Percentiles rank a stretch among this genome's conserved stretches.
Evolutionary conservation across 2,329 filamentous ascomycete species (phyloP).

Genomic region (Rugonectria rugulosa): DNA sequence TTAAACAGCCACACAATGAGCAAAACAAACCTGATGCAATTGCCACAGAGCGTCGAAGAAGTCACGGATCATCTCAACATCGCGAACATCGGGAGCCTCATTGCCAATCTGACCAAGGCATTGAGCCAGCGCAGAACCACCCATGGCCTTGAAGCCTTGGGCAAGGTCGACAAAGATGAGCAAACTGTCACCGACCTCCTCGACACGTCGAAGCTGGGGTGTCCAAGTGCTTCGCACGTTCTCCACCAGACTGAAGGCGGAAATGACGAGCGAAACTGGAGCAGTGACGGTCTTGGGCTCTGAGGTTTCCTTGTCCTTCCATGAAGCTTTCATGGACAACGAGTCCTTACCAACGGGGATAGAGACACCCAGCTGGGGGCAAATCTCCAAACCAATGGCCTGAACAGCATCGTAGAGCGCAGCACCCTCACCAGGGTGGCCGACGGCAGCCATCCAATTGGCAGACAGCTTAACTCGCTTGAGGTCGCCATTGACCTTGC

Average conservation of each 20-base stretch:
- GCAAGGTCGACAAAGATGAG: constrained; percentile 93
- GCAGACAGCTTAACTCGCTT: constrained; percentile 86
- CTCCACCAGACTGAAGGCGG: constrained; percentile 85
- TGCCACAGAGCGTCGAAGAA: constrained; percentile 86
- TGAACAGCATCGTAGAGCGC: constrained; percentile 93
- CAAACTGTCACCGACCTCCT: constrained; percentile 88
- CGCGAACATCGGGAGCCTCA: constrained; percentile 84
- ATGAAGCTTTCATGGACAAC: constrained; percentile 98
- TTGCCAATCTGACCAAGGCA: constrained; percentile 86
- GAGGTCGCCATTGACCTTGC: constrained; percentile 64
- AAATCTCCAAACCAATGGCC: constrained; percentile 91
- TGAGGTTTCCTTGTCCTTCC: constrained; percentile 74
- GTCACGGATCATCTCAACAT: constrained; percentile 81
- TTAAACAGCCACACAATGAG: neutral
- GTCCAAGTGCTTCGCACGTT: constrained; percentile 92
- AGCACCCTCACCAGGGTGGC: constrained; percentile 89
- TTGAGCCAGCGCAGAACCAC: constrained; percentile 91
- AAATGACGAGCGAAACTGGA: constrained; percentile 89
- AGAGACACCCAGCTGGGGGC: constrained; percentile 86
- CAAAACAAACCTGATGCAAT: constrained; percentile 52
- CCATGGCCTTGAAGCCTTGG: constrained; percentile 79
- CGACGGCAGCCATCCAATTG: constrained; percentile 99
- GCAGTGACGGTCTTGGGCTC: constrained; percentile 87
- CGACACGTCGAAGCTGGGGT: constrained; percentile 80
- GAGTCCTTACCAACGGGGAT: constrained; percentile 99